A percentile compares a stretch with the other conserved stretches of the same genome.
Conservation (phyloP, 2,329 filamentous ascomycete genomes). For the Trichoderma sp. region DNA sequence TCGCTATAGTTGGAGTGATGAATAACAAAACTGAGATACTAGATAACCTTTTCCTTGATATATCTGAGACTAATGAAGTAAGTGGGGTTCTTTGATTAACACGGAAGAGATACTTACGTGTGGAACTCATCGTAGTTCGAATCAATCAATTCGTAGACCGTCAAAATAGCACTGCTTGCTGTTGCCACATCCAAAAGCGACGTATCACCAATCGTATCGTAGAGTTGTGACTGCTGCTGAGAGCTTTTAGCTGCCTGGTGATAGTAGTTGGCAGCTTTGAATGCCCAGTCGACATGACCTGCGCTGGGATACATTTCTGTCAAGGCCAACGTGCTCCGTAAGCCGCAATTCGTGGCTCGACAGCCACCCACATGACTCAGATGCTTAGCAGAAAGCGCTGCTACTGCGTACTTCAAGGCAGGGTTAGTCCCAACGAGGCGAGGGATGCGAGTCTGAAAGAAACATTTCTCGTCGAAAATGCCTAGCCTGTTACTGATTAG, state of each 20-base stretch:
- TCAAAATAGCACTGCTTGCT: slow-evolving; percentile 3
- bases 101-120: background rate
- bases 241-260: background rate
- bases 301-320: slow-evolving; percentile 17
- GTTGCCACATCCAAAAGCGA: background rate
- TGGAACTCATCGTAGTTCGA: background rate
- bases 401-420: background rate
- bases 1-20: too few species aligned
- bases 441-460: slow-evolving; percentile 11
- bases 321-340: background rate
- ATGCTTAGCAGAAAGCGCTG: slow-evolving; percentile 6
- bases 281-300: slow-evolving; percentile 9
- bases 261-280: slow-evolving; percentile 16
- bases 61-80: background rate
- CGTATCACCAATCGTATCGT: background rate
- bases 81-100: background rate
- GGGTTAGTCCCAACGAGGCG: background rate
- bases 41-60: too few species aligned
- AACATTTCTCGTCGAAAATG: slow-evolving; percentile 2
- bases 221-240: background rate
- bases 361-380: slow-evolving; percentile 5
- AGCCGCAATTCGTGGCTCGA: background rate
- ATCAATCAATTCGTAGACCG: slow-evolving; percentile 8
- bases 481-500: background rate
- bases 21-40: too few species aligned